A percentile compares a stretch with the other conserved stretches of the same genome.
These are phyloP conservation scores for Arctostaphylos glauca DNA, from an alignment of 148 eudicot genomes.

Conservation along the genomic window DNA sequence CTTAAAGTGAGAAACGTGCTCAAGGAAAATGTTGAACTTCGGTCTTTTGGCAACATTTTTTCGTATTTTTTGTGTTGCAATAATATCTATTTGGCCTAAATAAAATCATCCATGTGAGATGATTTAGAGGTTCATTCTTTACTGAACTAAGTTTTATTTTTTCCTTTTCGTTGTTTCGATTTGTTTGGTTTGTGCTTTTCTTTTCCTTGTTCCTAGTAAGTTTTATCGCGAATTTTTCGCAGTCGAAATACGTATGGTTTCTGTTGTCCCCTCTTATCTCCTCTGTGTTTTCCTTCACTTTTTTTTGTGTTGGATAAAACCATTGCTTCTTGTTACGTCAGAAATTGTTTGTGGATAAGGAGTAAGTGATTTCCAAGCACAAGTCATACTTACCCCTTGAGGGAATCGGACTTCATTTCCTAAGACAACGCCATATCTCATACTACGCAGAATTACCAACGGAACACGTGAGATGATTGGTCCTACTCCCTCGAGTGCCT, in stretches of 20 bases:
- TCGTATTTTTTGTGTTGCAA: neutral
- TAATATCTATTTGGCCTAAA: neutral
- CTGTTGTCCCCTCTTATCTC: neutral
- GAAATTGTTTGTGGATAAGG: neutral
- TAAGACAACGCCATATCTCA: no score
- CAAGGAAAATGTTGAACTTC: neutral
- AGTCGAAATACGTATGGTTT: neutral
- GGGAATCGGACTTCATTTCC: no score
- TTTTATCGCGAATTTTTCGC: neutral
- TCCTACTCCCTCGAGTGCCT: no score
- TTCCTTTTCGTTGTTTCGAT: neutral
- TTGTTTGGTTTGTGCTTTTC: neutral
- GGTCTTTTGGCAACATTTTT: neutral
- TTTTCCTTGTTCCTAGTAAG: neutral
- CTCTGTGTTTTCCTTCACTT: neutral
- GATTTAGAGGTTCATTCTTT: neutral
- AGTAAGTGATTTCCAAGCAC: neutral
- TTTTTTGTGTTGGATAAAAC: neutral
- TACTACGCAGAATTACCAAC: no score
- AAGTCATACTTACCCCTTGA: no score
- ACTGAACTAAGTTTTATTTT: neutral
- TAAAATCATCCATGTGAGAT: neutral
- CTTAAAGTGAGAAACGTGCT: conserved; percentile 34
- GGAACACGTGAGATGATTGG: no score
- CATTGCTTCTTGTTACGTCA: neutral